Percentiles rank a stretch among this genome's conserved stretches.
Evolutionary conservation across 108 stramenopile genomes (phyloP).

Genomic region (Skeletonema marinoi): DNA sequence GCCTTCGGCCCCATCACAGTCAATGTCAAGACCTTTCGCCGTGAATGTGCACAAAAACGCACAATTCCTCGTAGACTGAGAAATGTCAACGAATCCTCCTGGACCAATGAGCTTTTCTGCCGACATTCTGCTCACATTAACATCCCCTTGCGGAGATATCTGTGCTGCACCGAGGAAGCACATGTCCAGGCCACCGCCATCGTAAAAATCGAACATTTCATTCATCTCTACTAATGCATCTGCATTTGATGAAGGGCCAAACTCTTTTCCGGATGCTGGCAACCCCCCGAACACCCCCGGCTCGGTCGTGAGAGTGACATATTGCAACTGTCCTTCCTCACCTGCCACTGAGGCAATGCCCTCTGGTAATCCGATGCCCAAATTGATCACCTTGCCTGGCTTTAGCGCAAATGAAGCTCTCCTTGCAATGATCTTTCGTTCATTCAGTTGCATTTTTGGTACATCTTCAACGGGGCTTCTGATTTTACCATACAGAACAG

Average conservation of each 20-base stretch:
- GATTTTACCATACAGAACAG: slow-evolving; percentile 65
- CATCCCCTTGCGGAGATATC: slow-evolving; percentile 65
- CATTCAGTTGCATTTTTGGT: slow-evolving; percentile 49
- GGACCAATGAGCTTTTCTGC: slow-evolving; percentile 71
- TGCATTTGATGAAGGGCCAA: slow-evolving; percentile 79
- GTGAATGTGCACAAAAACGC: slow-evolving; percentile 75
- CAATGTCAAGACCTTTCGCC: slow-evolving; percentile 68
- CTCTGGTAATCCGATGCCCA: slow-evolving; percentile 85
- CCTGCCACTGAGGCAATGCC: slow-evolving; percentile 75
- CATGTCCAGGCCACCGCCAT: slow-evolving; percentile 73
- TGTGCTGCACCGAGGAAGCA: slow-evolving; percentile 77
- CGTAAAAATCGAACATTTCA: slow-evolving; percentile 80
- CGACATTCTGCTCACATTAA: slow-evolving; percentile 79
- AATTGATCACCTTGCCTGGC: slow-evolving; percentile 68
- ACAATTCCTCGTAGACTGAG: no score
- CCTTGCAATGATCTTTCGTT: slow-evolving; percentile 79
- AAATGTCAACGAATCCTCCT: slow-evolving; percentile 89
- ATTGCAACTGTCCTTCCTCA: slow-evolving; percentile 76
- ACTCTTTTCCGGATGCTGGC: slow-evolving; percentile 72
- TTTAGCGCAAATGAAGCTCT: slow-evolving; percentile 63
- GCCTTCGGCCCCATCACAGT: slow-evolving; percentile 46
- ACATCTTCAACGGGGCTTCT: slow-evolving; percentile 47
- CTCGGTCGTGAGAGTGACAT: slow-evolving; percentile 77
- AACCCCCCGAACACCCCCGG: slow-evolving; percentile 74
- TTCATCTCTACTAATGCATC: slow-evolving; percentile 77